These are phyloP conservation scores for Yamadazyma spencermartinsiae DNA, from an alignment of 1,139 yeast genomes.

Conservation along the genomic window DNA sequence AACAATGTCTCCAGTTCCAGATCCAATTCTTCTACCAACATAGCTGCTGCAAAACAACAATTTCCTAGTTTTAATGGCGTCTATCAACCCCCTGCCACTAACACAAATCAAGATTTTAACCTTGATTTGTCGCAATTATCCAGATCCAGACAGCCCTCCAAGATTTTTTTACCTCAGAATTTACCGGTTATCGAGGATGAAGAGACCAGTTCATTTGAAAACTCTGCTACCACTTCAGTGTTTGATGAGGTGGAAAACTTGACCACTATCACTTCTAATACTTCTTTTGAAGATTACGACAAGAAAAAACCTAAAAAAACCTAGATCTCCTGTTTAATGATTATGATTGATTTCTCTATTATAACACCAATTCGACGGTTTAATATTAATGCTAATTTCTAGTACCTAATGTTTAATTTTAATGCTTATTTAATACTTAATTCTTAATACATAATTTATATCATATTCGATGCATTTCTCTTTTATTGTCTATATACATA, in stretches of 20 bases:
- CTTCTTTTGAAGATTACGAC: constrained; percentile 16
- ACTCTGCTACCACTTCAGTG: constrained; percentile 43
- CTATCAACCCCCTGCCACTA: constrained; percentile 9
- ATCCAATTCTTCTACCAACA: not conserved
- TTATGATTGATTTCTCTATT: constrained; percentile 2
- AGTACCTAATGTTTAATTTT: constrained; percentile 8
- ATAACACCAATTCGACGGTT: not conserved
- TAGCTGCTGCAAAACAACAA: not conserved
- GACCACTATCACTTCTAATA: constrained; percentile 15
- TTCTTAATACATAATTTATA: constrained; percentile 8
- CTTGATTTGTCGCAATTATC: constrained; percentile 31
- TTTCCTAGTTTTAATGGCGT: not conserved
- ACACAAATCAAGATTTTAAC: not conserved
- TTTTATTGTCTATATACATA: constrained; percentile 4
- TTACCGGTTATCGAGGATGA: constrained; percentile 23
- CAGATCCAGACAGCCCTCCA: constrained; percentile 36
- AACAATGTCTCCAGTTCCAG: constrained; percentile 2
- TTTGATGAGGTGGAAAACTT: constrained; percentile 29
- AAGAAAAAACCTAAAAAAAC: constrained; percentile 12
- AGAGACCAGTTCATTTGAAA: constrained; percentile 34
- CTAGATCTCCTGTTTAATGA: constrained; percentile 9
- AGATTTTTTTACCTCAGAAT: constrained; percentile 19
- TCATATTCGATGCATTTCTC: constrained; percentile 11
- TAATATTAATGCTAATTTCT: not conserved
- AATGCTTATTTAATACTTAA: constrained; percentile 11